Base-by-base conservation (phyloP, 1,284 basidiomycete species). In the Cutaneotrichosporon sp. region DNA sequence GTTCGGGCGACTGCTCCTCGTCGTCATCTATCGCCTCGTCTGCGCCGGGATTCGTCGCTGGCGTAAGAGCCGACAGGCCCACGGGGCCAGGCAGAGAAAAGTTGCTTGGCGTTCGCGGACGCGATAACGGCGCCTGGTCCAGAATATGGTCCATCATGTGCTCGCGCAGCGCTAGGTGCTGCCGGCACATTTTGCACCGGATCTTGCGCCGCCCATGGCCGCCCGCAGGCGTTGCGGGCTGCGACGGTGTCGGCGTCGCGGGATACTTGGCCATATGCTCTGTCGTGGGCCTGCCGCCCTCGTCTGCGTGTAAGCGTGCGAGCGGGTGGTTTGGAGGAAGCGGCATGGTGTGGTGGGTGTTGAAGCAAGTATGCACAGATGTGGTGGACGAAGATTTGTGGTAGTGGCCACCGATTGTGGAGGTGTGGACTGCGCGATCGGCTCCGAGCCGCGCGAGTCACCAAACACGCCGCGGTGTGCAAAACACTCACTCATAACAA, bases 171-270 rank as follows among this genome's bases (percentile, higher is more conserved):
- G 91, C 91, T 13, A 94, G 80, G 65, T 91, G 89, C 52, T 86
- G 84, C 56, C 89, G 80, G 78, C 91, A 94, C 84, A 88, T 90
- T 72, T 88, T 92, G 76, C 91, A 96, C 58, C 91, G 79, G 59
- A 96, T 88, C 49, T 76, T 74, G 23, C 75, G 66, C 4, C 70
- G 61, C 0, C 69, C 69, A 13, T 64, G 60, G 15, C 36, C 44
- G 33, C 70, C 73, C 13, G 52, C 49, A 2, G 86, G 84, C 0
- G 85, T 84, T 3, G 79, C 75, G 0, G 84, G 82, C 2, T 76
- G 71, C 1, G 84, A 85, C 55, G 83, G 80, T 2, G 80, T 77
- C 1, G 86, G 84, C 0, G 84, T 83, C 8, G 79, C 78, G 17
- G 87, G 87, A 67, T 81, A 83, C 59, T 80, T 83, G 8, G 88